Base-by-base conservation (phyloP, 768 basidiomycete species). In the Lanmaoa rubissima region DNA sequence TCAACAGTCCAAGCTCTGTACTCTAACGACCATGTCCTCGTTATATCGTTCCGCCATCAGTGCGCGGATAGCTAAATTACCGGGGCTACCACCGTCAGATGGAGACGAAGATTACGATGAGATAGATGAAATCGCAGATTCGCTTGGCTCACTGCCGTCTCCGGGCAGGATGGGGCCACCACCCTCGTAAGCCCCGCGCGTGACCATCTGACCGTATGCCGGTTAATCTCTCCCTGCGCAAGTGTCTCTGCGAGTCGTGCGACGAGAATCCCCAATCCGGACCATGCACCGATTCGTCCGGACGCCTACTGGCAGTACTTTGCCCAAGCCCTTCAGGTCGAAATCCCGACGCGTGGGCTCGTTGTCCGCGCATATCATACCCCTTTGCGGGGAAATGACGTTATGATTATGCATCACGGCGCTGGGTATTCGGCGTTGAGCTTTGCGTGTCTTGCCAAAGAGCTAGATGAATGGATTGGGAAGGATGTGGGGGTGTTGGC, bases 321-420 rank as follows among this genome's bases (percentile, higher is more conserved):
- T 67, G 73, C 77, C 0, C 83, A 92, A 60, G 95, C 96, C 10
- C 74, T 88, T 3, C 87, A 93, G 64, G 87, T 98, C 43, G 69
- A 79, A 0, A 84, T 95, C 17, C 78, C 84, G 5, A 66, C 75
- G 13, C 76, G 85, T 8, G 76, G 76, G 19, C 82, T 92, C 5
- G 85, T 88, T 47, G 82, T 85, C 62, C 80, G 95, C 32, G 87
- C 85, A 11, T 97, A 98, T 73, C 90, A 95, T 69, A 89, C 92
- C 0, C 82, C 88, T 1, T 84, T 94, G 2, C 60, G 54, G 19
- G 65, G 61, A 0, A 79, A 78, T 17, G 86, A 88, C 0, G 84
- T 96, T 4, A 82, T 98, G 69, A 80, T 98, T 6, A 95, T 92
- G 73, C 94, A 97, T 65, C 96, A 99, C 63, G 97, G 97, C 1